These are phyloP conservation scores for Cydonia oblonga DNA, from an alignment of 331 rosid species.

Conservation along the genomic window DNA sequence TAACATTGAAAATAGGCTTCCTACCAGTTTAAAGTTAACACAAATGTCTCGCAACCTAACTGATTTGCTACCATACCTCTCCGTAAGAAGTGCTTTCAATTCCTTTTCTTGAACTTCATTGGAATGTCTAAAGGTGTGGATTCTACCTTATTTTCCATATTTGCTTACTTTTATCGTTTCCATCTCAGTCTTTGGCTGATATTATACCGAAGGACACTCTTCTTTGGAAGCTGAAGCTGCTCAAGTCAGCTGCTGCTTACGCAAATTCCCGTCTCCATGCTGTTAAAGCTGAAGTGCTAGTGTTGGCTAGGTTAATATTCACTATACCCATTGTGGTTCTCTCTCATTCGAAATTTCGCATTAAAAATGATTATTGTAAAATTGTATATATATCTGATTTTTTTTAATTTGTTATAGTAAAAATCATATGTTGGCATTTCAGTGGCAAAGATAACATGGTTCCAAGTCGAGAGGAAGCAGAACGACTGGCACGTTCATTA, in stretches of 20 bases:
- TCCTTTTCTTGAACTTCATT: neutral
- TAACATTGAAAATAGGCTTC: slow-evolving; percentile 37
- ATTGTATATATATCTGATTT: neutral
- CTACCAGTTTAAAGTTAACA: slow-evolving; percentile 41
- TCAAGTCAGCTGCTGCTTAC: slow-evolving; percentile 78
- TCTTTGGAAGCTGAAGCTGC: slow-evolving; percentile 93
- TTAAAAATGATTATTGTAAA: neutral
- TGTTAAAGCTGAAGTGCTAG: slow-evolving; percentile 87
- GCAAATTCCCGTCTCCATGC: slow-evolving; percentile 95
- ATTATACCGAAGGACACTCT: slow-evolving; percentile 71
- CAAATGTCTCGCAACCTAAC: slow-evolving; percentile 46
- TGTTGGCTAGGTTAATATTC: slow-evolving; percentile 71
- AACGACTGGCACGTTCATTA: slow-evolving; percentile 42
- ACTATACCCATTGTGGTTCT: neutral
- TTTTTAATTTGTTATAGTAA: too few species aligned
- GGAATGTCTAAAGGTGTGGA: neutral
- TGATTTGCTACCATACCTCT: slow-evolving; percentile 60
- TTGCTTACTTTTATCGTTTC: neutral
- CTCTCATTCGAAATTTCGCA: neutral
- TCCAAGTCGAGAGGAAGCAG: slow-evolving; percentile 76
- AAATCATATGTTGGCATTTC: slow-evolving; percentile 3
- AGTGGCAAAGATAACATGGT: slow-evolving; percentile 89
- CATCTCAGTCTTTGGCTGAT: slow-evolving; percentile 45
- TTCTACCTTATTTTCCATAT: neutral
- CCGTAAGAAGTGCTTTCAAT: slow-evolving; percentile 47